Conservation (phyloP, 2,329 filamentous ascomycete genomes). For the Ophiostoma sp. region DNA sequence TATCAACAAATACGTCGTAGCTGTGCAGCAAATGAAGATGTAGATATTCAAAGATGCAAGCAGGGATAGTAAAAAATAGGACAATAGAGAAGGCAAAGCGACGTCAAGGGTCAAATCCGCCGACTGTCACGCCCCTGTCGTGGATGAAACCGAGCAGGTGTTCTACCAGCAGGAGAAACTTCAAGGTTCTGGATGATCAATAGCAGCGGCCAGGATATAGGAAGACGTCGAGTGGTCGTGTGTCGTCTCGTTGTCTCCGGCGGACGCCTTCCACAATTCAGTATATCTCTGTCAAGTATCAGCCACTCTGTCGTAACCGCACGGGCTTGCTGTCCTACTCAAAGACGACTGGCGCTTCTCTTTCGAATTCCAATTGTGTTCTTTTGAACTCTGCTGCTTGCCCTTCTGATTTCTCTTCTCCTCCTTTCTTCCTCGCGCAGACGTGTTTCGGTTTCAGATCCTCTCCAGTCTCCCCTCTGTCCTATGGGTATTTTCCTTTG, state of each 20-base stretch:
- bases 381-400: not conserved
- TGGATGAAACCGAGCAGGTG: not conserved
- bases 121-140: not conserved
- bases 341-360: not conserved
- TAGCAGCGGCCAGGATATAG: not conserved
- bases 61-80: not conserved
- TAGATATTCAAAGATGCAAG: not conserved
- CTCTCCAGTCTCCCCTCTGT: not conserved
- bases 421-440: not conserved
- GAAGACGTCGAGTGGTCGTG: not conserved
- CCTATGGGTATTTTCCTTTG: not conserved
- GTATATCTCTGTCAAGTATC: too few species aligned
- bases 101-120: not conserved
- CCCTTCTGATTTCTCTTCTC: not conserved
- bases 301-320: too few species aligned
- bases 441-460: conserved; percentile 5
- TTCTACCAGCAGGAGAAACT: not conserved
- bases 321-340: too few species aligned
- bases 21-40: not conserved
- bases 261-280: too few species aligned
- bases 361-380: not conserved
- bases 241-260: not conserved
- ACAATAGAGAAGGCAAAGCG: not conserved
- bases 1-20: not conserved
- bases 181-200: not conserved